phyloP scores from a whole-genome alignment of 768 basidiomycete species.

The Cyclocybe cylindracea region DNA sequence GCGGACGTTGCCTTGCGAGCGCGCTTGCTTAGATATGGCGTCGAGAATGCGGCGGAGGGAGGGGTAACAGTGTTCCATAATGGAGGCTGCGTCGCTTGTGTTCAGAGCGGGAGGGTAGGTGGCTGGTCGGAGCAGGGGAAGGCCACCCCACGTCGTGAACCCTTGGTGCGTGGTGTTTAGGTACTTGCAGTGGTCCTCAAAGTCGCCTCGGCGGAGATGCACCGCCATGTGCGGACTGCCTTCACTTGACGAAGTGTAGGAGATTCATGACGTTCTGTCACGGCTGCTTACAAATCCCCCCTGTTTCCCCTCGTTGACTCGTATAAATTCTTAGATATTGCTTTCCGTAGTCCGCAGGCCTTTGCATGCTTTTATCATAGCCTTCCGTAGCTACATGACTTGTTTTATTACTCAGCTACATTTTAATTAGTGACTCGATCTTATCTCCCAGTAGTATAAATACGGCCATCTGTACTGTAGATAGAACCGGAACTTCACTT shows the following conservation, averaged over 20 bases:
- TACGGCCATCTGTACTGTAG: no score
- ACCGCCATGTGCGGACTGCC: slow-evolving; percentile 45
- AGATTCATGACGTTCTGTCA: no score
- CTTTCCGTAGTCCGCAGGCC: no score
- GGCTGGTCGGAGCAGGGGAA: slow-evolving; percentile 34
- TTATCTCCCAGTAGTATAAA: no score
- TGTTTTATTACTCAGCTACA: no score
- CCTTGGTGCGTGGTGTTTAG: slow-evolving; percentile 34
- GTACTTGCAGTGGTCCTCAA: slow-evolving; percentile 41
- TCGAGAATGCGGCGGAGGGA: slow-evolving; percentile 39
- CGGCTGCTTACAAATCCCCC: no score
- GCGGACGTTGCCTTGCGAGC: slow-evolving; percentile 34
- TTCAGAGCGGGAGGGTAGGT: slow-evolving; percentile 38
- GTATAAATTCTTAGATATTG: no score
- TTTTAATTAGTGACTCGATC: no score
- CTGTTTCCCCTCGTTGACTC: no score
- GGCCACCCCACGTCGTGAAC: slow-evolving; percentile 50
- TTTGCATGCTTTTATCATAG: no score
- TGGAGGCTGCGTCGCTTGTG: slow-evolving; percentile 32
- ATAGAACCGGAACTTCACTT: no score
- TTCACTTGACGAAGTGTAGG: slow-evolving; percentile 16
- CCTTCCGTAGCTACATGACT: no score
- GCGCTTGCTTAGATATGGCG: slow-evolving; percentile 37
- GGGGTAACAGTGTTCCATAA: slow-evolving; percentile 47
- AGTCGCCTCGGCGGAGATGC: slow-evolving; percentile 50